Evolutionary conservation across 2,329 filamentous ascomycete species (phyloP).

Genomic region (Laburnicola sp.): DNA sequence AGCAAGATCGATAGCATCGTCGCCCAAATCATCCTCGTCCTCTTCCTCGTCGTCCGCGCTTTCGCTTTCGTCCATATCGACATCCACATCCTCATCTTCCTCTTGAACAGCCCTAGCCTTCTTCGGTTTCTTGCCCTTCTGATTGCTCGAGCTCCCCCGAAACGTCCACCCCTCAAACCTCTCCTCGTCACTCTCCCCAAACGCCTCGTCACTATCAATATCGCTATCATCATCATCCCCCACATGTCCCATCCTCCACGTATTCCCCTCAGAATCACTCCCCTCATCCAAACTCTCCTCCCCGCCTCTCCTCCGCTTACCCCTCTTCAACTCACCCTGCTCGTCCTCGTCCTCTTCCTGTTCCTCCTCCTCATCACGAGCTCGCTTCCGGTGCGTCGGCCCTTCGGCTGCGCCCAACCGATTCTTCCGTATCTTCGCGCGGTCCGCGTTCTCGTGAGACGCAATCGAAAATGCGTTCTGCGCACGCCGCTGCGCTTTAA

Average conservation of each 20-base stretch:
- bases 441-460: slow-evolving; percentile 58
- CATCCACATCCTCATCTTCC: slow-evolving; percentile 37
- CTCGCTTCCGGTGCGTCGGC: slow-evolving; percentile 45
- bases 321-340: slow-evolving; percentile 37
- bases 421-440: slow-evolving; percentile 57
- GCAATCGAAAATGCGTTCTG: slow-evolving; percentile 69
- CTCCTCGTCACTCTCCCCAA: slow-evolving; percentile 87
- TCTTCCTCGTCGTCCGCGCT: slow-evolving; percentile 52
- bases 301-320: slow-evolving; percentile 24
- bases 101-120: slow-evolving; percentile 37
- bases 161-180: slow-evolving; percentile 77
- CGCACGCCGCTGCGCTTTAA: slow-evolving; percentile 56
- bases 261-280: slow-evolving; percentile 82
- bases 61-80: slow-evolving; percentile 55
- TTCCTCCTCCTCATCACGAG: slow-evolving; percentile 53
- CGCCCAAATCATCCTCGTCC: slow-evolving; percentile 65
- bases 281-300: slow-evolving; percentile 68
- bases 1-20: slow-evolving; percentile 65
- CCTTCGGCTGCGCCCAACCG: slow-evolving; percentile 60
- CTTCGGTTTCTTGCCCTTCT: slow-evolving; percentile 50
- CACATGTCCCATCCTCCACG: slow-evolving; percentile 77
- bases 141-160: slow-evolving; percentile 58
- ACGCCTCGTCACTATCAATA: slow-evolving; percentile 77
- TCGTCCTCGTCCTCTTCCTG: slow-evolving; percentile 34
- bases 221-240: slow-evolving; percentile 69